These are phyloP conservation scores for Kalaharituber pfeilii DNA, from an alignment of 2,329 filamentous ascomycete genomes.

Conservation along the genomic window DNA sequence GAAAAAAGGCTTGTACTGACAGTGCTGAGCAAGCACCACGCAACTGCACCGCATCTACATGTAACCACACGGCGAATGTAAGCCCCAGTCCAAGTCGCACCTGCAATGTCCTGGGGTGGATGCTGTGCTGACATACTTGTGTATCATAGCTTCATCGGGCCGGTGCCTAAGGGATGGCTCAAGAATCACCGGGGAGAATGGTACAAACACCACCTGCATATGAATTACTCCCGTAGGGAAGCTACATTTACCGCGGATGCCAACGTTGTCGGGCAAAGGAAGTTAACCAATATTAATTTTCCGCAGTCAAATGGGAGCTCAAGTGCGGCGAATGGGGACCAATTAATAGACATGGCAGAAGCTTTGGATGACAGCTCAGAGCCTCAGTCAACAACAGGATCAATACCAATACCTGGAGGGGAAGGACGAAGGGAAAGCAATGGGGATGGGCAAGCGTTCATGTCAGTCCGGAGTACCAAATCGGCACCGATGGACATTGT, in stretches of 20 bases:
- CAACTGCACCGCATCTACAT: conserved; percentile 21
- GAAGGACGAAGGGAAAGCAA: not conserved
- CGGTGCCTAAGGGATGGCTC: conserved; percentile 22
- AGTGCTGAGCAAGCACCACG: conserved; percentile 22
- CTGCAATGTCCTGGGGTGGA: not conserved
- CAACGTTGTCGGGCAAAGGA: conserved; percentile 15
- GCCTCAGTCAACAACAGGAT: not conserved
- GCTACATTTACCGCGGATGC: conserved; percentile 17
- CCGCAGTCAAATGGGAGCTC: not conserved
- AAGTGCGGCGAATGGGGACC: not conserved
- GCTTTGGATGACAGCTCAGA: conserved; percentile 4
- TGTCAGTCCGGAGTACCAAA: not conserved
- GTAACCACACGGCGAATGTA: conserved; percentile 22
- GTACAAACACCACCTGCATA: conserved; percentile 21
- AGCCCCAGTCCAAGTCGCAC: conserved; percentile 1
- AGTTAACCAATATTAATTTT: conserved; percentile 11
- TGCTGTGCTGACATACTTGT: not conserved
- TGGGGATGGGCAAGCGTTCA: not conserved
- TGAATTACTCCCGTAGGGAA: conserved; percentile 18
- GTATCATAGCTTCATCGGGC: conserved; percentile 22
- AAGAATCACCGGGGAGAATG: conserved; percentile 20
- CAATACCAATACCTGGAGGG: not conserved
- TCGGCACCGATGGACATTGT: not conserved
- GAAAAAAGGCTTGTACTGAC: too few species aligned
- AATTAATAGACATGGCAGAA: conserved; percentile 8